Percentiles rank a stretch among this genome's conserved stretches.
Evolutionary conservation across 495 filamentous ascomycete species (phyloP).

Genomic region (Cladorrhinum samala): DNA sequence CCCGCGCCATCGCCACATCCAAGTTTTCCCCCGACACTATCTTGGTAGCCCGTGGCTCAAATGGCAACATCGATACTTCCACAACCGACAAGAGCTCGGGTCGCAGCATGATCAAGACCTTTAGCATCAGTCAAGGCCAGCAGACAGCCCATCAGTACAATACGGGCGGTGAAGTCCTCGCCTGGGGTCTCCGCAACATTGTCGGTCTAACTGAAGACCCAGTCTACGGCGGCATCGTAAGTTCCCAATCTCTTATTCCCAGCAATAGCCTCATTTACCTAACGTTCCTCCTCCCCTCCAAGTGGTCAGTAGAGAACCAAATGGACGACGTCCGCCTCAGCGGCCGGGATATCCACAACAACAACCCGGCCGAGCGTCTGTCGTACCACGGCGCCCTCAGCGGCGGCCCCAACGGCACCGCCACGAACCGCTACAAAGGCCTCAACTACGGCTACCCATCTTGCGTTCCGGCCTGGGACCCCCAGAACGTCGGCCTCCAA

Average conservation of each 20-base stretch:
- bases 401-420: conserved; percentile 47
- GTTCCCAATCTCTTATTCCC: conserved; percentile 2
- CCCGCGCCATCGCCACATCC: conserved; percentile 51
- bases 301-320: conserved; percentile 61
- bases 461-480: conserved; percentile 56
- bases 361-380: conserved; percentile 64
- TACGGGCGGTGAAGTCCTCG: conserved; percentile 47
- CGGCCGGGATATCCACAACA: conserved; percentile 52
- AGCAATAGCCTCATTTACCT: not conserved
- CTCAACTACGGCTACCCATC: conserved; percentile 57
- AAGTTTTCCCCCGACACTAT: conserved; percentile 41
- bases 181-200: conserved; percentile 62
- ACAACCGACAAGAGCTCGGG: conserved; percentile 41
- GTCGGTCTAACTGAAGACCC: conserved; percentile 59
- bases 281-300: conserved; percentile 30
- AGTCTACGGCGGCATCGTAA: conserved; percentile 45
- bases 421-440: conserved; percentile 34
- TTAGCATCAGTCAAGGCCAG: conserved; percentile 41
- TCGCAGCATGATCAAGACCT: conserved; percentile 54
- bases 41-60: conserved; percentile 53
- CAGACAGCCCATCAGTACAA: conserved; percentile 36
- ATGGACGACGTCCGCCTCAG: conserved; percentile 51
- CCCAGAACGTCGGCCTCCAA: conserved; percentile 30
- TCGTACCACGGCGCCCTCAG: conserved; percentile 58
- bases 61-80: conserved; percentile 49